Evolutionary conservation across 2,329 filamentous ascomycete species (phyloP), one percentile per base, ranked within the genome.

Genomic region (Fusarium nodosum): DNA sequence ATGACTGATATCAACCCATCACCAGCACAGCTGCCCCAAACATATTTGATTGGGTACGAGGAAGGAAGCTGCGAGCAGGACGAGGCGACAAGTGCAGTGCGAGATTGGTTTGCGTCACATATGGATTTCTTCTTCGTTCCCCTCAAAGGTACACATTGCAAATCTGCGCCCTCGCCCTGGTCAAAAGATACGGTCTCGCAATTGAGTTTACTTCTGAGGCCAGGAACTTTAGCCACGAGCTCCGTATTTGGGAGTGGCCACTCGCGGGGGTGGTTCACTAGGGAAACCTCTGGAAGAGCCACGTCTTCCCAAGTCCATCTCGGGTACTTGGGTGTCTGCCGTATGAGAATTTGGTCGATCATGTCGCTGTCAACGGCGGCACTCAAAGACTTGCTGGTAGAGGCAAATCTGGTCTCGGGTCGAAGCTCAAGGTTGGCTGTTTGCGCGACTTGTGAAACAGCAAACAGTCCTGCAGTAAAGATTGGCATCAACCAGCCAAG

Each of bases 401-500:
- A 74, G n/a, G 36, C 45, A 50, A 76, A 75, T 7, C 59, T 50
- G 3, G 74, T 72, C 38, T 66, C 59, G 18, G 62, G 67, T 24
- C 47, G 61, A 36, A 77, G 68, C 18, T 76, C 52, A 31, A 76
- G 61, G 10, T 69, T 18, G 4, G 66, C 67, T 12, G 51, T 66
- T 51, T 68, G 66, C 20, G 53, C 52, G 20, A 75, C 45, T 16
- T 72, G 68, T 11, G 61, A 59, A 24, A 75, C 64, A 18, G 73
- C 69, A 48, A 76, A 76, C 11, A 77, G 50, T 20, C 75, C 75
- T 2, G 75, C 73, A 5, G 74, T 72, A 46, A 76, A 76, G 31
- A 77, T 73, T 31, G 75, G 75, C 68, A 73, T 68, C 46, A 74
- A 22, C 73, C 73, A 75, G n/a, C 72, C 75, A n/a, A 75, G 60